Evolutionary conservation across 345 rosid genomes (phyloP).

Genomic region (Mallotus nudiflorus): DNA sequence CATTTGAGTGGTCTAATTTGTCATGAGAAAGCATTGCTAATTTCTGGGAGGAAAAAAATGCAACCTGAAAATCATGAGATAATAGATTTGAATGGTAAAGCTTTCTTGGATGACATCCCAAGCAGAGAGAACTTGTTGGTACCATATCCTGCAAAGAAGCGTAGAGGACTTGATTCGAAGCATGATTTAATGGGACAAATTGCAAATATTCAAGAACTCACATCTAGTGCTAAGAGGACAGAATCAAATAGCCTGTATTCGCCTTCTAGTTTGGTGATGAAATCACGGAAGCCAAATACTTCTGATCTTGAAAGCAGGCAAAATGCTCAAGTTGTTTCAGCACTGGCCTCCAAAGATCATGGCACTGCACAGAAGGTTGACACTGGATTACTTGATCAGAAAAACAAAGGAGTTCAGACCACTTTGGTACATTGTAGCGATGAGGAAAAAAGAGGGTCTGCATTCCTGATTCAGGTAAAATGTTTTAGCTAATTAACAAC

Average conservation of each 20-base stretch:
- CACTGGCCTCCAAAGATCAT: constrained; percentile 29
- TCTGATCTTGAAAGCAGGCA: constrained; percentile 24
- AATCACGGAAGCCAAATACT: constrained; percentile 26
- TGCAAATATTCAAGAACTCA: constrained; percentile 13
- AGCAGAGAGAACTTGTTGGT: constrained; percentile 39
- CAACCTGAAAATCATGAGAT: constrained; percentile 26
- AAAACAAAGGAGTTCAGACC: constrained; percentile 29
- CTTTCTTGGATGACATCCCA: constrained; percentile 27
- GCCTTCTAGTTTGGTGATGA: constrained; percentile 34
- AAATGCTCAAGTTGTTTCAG: constrained; percentile 38
- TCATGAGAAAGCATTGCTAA: constrained; percentile 30
- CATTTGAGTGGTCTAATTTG: constrained; percentile 32
- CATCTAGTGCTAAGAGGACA: constrained; percentile 29
- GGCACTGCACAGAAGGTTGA: constrained; percentile 21
- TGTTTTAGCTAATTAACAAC: neutral
- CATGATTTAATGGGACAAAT: constrained; percentile 19
- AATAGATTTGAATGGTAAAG: constrained; percentile 35
- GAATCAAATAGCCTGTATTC: constrained; percentile 27
- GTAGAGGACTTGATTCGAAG: constrained; percentile 42
- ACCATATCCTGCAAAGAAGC: constrained; percentile 53
- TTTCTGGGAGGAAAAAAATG: constrained; percentile 28
- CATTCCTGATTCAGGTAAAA: constrained; percentile 70
- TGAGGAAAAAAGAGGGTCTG: constrained; percentile 69
- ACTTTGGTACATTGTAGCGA: constrained; percentile 35
- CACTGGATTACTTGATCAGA: constrained; percentile 15